Base-by-base conservation (phyloP, 2,329 filamentous ascomycete genomes). In the Aspergillus arachidicola region DNA sequence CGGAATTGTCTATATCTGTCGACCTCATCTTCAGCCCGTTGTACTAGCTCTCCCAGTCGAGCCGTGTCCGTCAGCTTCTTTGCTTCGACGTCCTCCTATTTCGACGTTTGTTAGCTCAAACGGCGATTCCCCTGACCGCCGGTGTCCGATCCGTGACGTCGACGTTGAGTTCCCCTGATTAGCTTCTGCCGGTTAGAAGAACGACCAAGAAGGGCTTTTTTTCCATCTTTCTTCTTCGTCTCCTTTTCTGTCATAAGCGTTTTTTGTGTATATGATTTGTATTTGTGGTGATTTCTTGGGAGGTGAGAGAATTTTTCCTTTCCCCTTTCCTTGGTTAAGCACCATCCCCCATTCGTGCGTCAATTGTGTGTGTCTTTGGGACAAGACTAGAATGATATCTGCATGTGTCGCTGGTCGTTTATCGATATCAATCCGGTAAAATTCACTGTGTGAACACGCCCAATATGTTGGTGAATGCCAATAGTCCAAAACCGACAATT, bases 21-120 rank as follows among this genome's bases (percentile, higher is more conserved):
- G 64, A 69, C 66, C 64, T 65, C 65, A 57, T 72, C 69, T 69
- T 73, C 69, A 67, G 68, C 69, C 70, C 64, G 70, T 68, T 71
- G 67, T 68, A 70, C 72, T 72, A 70, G 71, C 67, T 71, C 74
- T 77, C 73, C 71, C 71, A 73, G 73, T 78, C 73, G 69, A 78
- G 72, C 73, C 73, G 75, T 76, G 73, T 76, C 74, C 70, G 71
- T 72, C 74, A 73, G 73, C 72, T 73, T 68, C 26, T 51, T 70
- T 72, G 68, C 69, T 73, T 75, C 71, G 76, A 78, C 74, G 68
- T 70, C 67, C 66, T 68, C 66, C 68, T 65, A 61, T 66, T 64
- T 75, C 74, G 75, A 75, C 76, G 76, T 77, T 76, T 77, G 75
- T 76, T 76, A 76, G 68, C 73, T 77, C 71, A 76, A 76, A 76